A percentile compares a stretch with the other conserved stretches of the same genome.
Evolutionary conservation across 73 alveolate genomes (phyloP).

Genomic region (Paramecium sonneborni): DNA sequence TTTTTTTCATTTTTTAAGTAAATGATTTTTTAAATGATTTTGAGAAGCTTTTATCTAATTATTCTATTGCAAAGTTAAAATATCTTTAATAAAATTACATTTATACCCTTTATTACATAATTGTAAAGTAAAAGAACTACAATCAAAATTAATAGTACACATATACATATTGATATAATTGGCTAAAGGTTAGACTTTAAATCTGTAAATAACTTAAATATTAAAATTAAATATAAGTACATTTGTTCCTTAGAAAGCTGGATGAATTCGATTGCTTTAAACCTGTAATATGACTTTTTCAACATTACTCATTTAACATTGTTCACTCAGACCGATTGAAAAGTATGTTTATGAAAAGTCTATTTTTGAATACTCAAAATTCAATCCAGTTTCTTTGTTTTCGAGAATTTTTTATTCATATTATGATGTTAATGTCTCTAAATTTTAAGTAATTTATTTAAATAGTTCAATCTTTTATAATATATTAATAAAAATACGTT

Average conservation of each 20-base stretch:
- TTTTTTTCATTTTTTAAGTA: not conserved
- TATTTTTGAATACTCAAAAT: not conserved
- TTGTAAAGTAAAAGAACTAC: not conserved
- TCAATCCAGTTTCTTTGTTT: too few relatives aligned
- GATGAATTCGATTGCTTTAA: not conserved
- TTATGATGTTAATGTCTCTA: not conserved
- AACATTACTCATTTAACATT: not conserved
- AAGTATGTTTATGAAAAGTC: constrained; percentile 1
- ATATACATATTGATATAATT: constrained; percentile 19
- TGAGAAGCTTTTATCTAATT: not conserved
- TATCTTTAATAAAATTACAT: not conserved
- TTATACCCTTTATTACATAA: not conserved
- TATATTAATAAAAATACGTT: not conserved
- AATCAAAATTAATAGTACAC: not conserved
- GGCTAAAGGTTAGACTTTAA: not conserved
- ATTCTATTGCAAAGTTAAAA: not conserved
- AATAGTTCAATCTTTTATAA: not conserved
- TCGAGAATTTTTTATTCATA: too few relatives aligned
- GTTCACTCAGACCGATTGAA: not conserved
- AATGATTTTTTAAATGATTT: not conserved
- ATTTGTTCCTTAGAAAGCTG: constrained; percentile 34
- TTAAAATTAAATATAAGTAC: not conserved
- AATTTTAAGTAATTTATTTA: not conserved
- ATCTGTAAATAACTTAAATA: not conserved
- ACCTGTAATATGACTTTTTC: not conserved